Percentiles rank a stretch among this genome's conserved stretches.
phyloP scores from a whole-genome alignment of 73 alveolate species.

The Paramecium bursaria region DNA sequence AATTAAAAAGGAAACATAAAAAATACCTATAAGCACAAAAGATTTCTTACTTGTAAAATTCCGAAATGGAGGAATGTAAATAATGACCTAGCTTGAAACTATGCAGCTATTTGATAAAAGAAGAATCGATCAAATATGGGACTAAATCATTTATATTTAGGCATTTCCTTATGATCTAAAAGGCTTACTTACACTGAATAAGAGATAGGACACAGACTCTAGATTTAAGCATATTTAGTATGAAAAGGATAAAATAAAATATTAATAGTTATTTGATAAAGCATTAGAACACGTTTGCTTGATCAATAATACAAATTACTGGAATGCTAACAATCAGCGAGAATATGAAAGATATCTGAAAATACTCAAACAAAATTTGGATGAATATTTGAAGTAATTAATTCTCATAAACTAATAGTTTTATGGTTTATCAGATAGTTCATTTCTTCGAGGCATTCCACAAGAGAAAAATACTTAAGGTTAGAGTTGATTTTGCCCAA shows the following conservation, averaged over 20 bases:
- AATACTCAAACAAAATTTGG: not conserved
- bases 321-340: not conserved
- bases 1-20: constrained; percentile 7
- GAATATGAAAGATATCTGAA: constrained; percentile 9
- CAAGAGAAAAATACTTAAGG: constrained; percentile 10
- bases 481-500: constrained; percentile 31
- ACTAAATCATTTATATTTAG: not conserved
- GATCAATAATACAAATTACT: constrained; percentile 17
- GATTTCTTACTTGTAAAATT: constrained; percentile 32
- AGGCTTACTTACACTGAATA: not conserved
- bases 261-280: not conserved
- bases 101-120: constrained; percentile 37
- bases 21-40: not conserved
- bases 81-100: constrained; percentile 2
- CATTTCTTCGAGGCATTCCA: constrained; percentile 51
- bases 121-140: constrained; percentile 31
- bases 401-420: not conserved
- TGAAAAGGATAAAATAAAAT: constrained; percentile 14
- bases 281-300: constrained; percentile 23
- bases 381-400: not conserved
- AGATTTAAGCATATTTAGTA: not conserved
- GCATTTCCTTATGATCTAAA: constrained; percentile 23
- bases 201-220: not conserved
- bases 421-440: constrained; percentile 5
- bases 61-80: constrained; percentile 15